phyloP scores from a whole-genome alignment of 169 alveolate species.

The Cyclospora cayetanensis region DNA sequence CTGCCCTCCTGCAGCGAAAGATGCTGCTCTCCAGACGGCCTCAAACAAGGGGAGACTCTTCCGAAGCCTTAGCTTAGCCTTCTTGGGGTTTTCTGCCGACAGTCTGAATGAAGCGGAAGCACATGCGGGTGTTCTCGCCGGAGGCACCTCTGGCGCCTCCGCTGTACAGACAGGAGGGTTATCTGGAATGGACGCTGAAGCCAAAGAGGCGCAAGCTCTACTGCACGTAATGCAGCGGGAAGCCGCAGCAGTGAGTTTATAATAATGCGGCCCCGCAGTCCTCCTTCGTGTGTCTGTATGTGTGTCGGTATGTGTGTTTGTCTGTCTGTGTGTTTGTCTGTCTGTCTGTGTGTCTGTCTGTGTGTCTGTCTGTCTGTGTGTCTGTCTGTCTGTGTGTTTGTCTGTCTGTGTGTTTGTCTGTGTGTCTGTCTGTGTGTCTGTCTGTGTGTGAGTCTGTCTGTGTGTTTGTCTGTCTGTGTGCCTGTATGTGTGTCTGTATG shows the following conservation, averaged over 20 bases:
- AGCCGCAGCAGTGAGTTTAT: conserved; percentile 24
- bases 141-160: neutral
- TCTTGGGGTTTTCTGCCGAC: conserved; percentile 34
- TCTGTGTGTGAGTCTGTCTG: neutral
- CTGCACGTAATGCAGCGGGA: conserved; percentile 6
- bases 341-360: neutral
- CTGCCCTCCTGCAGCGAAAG: neutral
- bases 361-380: neutral
- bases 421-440: no score
- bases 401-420: neutral
- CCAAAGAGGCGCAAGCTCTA: conserved; percentile 8
- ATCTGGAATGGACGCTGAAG: neutral
- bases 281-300: neutral
- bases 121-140: neutral
- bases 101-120: neutral
- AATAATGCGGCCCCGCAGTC: neutral
- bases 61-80: conserved; percentile 33
- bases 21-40: neutral
- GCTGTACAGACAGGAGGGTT: neutral
- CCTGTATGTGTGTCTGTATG: neutral
- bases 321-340: no score
- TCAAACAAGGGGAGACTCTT: neutral
- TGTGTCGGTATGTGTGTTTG: neutral
- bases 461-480: neutral
- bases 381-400: neutral